A percentile compares a stretch with the other conserved stretches of the same genome.
phyloP scores from a whole-genome alignment of 805 yeast genomes.

The Ogataea henricii region DNA sequence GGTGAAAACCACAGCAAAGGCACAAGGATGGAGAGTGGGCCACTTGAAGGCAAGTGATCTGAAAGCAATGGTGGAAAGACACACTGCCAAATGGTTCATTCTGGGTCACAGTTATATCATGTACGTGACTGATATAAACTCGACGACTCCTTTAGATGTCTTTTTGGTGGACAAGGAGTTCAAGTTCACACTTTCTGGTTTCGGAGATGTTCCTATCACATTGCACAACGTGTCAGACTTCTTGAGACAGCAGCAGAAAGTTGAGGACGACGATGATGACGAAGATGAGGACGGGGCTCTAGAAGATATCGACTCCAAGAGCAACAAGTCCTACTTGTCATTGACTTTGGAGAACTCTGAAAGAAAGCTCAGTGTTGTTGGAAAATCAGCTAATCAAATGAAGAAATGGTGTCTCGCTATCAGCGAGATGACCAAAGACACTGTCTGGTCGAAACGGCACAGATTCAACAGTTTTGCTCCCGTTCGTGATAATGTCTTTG shows the following conservation, averaged over 20 bases:
- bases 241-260: conserved; percentile 21
- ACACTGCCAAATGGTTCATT: conserved; percentile 89
- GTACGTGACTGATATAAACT: conserved; percentile 82
- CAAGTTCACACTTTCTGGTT: conserved; percentile 53
- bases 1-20: conserved; percentile 77
- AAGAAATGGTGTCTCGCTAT: conserved; percentile 77
- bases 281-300: conserved; percentile 40
- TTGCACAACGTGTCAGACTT: conserved; percentile 20
- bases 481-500: conserved; percentile 76
- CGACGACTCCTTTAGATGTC: conserved; percentile 88
- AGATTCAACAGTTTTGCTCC: conserved; percentile 95
- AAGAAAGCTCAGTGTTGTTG: conserved; percentile 71
- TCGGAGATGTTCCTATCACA: conserved; percentile 31
- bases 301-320: conserved; percentile 34
- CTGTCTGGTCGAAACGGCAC: conserved; percentile 72
- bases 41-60: conserved; percentile 80
- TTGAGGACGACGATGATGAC: conserved; percentile 37
- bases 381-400: conserved; percentile 64
- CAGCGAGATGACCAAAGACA: conserved; percentile 61
- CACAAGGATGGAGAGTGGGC: conserved; percentile 96
- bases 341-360: conserved; percentile 72
- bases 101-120: conserved; percentile 82
- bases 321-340: conserved; percentile 51
- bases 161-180: conserved; percentile 84
- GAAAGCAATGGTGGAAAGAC: conserved; percentile 85